phyloP scores from a whole-genome alignment of 306 rosid species.

The Carpinus viminea region DNA sequence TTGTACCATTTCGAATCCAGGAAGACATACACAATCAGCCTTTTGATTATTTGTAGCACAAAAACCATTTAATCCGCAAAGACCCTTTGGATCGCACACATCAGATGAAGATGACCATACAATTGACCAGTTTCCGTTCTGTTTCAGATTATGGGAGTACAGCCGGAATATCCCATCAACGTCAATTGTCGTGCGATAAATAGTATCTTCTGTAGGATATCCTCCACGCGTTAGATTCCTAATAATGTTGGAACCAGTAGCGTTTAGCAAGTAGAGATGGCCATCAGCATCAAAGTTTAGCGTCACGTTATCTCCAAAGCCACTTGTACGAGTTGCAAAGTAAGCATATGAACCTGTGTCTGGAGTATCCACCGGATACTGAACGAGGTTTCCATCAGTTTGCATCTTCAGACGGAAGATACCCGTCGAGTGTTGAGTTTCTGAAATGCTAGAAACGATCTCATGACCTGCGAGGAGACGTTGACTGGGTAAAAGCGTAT shows the following conservation, averaged over 20 bases:
- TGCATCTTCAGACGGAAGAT: conserved; percentile 24
- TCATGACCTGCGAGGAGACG: neutral
- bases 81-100: neutral
- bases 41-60: neutral
- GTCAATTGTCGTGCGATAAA: neutral
- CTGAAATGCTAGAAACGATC: conserved; percentile 13
- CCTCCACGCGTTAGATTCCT: neutral
- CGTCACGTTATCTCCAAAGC: neutral
- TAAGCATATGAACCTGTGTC: neutral
- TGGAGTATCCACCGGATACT: conserved; percentile 8
- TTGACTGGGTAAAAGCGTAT: neutral
- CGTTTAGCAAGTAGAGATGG: neutral
- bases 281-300: conserved; percentile 1
- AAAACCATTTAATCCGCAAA: neutral
- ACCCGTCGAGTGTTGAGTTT: conserved; percentile 19
- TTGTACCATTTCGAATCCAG: neutral
- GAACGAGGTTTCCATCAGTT: conserved; percentile 25
- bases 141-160: neutral
- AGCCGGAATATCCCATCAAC: neutral
- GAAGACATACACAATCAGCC: neutral
- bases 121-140: neutral
- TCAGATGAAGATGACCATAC: neutral
- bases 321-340: neutral
- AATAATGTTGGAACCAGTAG: neutral
- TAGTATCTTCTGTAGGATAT: neutral